A percentile compares a stretch with the other conserved stretches of the same genome.
phyloP scores from a whole-genome alignment of 2,329 filamentous ascomycete species.

The Didymella keratinophila region DNA sequence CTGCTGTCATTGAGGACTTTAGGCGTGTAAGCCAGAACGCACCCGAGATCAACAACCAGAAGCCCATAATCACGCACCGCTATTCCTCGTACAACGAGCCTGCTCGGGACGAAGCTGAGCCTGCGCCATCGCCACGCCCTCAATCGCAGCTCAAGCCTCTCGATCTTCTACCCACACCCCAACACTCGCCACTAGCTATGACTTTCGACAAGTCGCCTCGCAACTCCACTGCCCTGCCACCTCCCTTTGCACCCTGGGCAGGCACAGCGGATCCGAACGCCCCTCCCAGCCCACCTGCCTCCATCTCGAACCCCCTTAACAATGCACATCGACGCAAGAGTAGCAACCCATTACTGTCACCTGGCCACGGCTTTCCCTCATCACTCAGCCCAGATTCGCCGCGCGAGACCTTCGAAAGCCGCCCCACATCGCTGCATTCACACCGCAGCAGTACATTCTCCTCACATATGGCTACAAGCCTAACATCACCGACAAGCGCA shows the following conservation, averaged over 20 bases:
- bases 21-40: conserved; percentile 26
- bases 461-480: conserved; percentile 17
- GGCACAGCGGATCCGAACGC: conserved; percentile 9
- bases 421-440: conserved; percentile 29
- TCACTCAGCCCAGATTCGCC: conserved; percentile 15
- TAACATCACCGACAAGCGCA: conserved; percentile 23
- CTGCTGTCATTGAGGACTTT: conserved; percentile 7
- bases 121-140: conserved; percentile 14
- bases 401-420: conserved; percentile 14
- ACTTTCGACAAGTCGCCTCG: conserved; percentile 17
- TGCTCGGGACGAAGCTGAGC: neutral
- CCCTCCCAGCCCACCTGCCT: conserved; percentile 32
- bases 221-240: conserved; percentile 27
- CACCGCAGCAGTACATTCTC: conserved; percentile 27
- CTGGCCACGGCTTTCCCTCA: conserved; percentile 5
- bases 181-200: conserved; percentile 32
- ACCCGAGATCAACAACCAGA: conserved; percentile 24
- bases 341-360: conserved; percentile 13
- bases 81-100: conserved; percentile 11
- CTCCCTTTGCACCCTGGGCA: conserved; percentile 37
- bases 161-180: conserved; percentile 33
- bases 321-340: conserved; percentile 22
- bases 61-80: conserved; percentile 22
- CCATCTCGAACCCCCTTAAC: conserved; percentile 16
- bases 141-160: conserved; percentile 20